Conservation (phyloP, 805 yeast species). For the Teunomyces stri region DNA sequence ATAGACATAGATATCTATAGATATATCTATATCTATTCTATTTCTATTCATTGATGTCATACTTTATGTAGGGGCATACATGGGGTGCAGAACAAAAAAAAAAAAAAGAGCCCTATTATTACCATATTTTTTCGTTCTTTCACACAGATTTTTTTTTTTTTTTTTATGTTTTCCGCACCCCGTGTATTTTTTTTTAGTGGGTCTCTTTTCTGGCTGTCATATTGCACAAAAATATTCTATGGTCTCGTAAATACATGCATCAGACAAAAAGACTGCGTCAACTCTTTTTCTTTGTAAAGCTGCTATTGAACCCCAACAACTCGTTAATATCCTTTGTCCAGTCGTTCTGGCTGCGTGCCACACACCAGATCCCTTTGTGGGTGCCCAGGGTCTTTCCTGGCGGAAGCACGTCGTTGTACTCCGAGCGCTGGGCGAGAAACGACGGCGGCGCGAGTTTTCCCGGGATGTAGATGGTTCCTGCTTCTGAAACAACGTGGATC, state of each 20-base stretch:
- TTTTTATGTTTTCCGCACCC: neutral
- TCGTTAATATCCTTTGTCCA: slow-evolving; percentile 92
- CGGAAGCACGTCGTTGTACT: slow-evolving; percentile 1
- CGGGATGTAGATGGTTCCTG: slow-evolving; percentile 49
- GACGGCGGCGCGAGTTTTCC: slow-evolving; percentile 46
- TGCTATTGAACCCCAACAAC: slow-evolving; percentile 81
- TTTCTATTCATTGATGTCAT: too few relatives aligned
- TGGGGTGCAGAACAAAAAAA: neutral
- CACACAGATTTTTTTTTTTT: neutral
- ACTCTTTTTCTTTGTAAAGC: slow-evolving; percentile 52
- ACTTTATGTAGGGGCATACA: neutral
- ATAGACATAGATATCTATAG: too few relatives aligned
- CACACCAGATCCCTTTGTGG: slow-evolving; percentile 73
- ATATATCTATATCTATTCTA: too few relatives aligned
- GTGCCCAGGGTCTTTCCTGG: slow-evolving; percentile 5
- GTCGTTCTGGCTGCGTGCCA: slow-evolving; percentile 77
- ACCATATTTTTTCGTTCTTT: neutral
- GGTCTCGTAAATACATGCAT: neutral
- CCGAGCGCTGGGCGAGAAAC: slow-evolving; percentile 1
- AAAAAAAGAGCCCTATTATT: neutral
- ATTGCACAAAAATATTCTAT: neutral
- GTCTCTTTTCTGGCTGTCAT: neutral
- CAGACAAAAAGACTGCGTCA: neutral
- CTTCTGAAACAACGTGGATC: slow-evolving; percentile 66
- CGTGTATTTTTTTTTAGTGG: neutral